These are phyloP conservation scores for Gossypioides kirkii DNA, from an alignment of 345 rosid genomes.

Conservation along the genomic window DNA sequence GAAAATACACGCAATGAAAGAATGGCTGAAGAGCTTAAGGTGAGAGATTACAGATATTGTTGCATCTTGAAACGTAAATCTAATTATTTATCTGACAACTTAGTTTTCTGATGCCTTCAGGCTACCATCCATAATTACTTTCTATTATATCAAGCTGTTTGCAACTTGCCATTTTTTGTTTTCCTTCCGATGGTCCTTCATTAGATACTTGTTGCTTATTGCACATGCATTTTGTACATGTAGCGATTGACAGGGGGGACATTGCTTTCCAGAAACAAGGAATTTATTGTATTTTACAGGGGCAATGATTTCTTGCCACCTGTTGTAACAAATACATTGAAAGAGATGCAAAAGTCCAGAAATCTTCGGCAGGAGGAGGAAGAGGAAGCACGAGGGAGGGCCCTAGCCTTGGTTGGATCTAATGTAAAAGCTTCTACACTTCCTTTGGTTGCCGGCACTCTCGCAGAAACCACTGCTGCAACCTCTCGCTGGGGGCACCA, in stretches of 20 bases:
- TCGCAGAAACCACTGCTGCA: slow-evolving; percentile 83
- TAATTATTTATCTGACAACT: not conserved
- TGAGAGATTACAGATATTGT: slow-evolving; percentile 20
- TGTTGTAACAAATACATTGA: slow-evolving; percentile 46
- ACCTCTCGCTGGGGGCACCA: slow-evolving; percentile 68
- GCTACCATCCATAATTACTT: not conserved
- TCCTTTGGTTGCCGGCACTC: slow-evolving; percentile 75
- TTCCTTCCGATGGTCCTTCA: not conserved
- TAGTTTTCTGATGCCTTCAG: not conserved
- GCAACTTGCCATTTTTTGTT: not conserved
- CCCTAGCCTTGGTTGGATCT: slow-evolving; percentile 30
- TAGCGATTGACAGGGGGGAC: slow-evolving; percentile 86
- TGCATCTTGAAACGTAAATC: not conserved
- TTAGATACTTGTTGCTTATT: slow-evolving; percentile 14
- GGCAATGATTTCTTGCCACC: slow-evolving; percentile 95
- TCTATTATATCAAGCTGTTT: not conserved
- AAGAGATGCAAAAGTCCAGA: slow-evolving; percentile 49
- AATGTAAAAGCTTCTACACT: slow-evolving; percentile 30
- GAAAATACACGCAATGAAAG: slow-evolving; percentile 77
- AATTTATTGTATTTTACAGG: slow-evolving; percentile 81
- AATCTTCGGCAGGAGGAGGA: slow-evolving; percentile 63
- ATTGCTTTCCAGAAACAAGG: slow-evolving; percentile 83
- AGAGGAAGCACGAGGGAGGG: slow-evolving; percentile 59
- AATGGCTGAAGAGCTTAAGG: slow-evolving; percentile 96
- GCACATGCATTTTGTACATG: slow-evolving; percentile 21